Evolutionary conservation across 2,329 filamentous ascomycete genomes (phyloP), one percentile per base, ranked within the genome.

Genomic region (Cladophialophora exuberans): DNA sequence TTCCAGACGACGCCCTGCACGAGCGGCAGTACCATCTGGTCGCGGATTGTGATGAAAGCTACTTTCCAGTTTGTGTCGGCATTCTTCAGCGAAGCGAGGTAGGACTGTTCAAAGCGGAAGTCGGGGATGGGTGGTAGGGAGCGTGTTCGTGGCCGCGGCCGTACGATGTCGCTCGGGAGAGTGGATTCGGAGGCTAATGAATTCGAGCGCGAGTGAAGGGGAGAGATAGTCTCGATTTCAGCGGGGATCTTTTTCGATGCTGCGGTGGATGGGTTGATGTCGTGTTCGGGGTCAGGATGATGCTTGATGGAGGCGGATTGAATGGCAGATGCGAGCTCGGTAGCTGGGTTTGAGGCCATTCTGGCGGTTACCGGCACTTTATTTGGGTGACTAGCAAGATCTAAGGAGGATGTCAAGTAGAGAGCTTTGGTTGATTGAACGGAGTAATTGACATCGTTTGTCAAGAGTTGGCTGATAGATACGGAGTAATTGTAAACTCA

Each of bases 21-120:
- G 48, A 99, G 78, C 38, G 93, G 93, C 75, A 97, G 85, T 22
- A 65, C 51, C 76, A 94, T 88, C 83, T 97, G 94, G 73, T 99
- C 94, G 67, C 90, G 81, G 30, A 89, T 72, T 15, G 94, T 99
- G 64, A 99, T 93, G 76, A 87, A 88, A 6, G 83, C 80, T 26
- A 99, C 83, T 70, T 84, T 84, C 76, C 88, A 86, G 85, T 86
- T 92, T 20, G 84, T 85, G 62, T 94, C 83, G 30, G 91, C 90
- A 52, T 84, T 80, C 62, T 87, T 83, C 64, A 99, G 88, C 74
- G 91, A 96, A 65, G 89, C 87, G 52, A 99, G 82, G 72, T 99
- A 99, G 79, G 92, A 97, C 81, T 99, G 94, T 76, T 99, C 94
- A 74, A 97, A 97, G 38, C 94, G 84, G 63, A 99, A 78, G 75